Base-by-base conservation (phyloP, 1,284 basidiomycete species). In the Cryptococcus sp. region DNA sequence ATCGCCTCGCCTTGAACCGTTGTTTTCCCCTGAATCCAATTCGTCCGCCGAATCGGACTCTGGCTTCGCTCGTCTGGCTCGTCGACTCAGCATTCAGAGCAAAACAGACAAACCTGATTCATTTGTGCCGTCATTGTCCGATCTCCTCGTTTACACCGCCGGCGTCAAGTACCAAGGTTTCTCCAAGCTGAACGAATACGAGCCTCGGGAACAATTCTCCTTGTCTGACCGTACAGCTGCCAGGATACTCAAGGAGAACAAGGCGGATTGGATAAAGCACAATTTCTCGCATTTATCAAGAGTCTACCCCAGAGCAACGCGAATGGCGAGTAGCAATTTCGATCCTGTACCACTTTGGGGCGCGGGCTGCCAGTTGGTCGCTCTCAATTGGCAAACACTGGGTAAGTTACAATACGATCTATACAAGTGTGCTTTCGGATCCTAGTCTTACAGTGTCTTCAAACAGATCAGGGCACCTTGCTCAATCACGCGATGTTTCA, bases 401-500 rank as follows among this genome's bases (percentile, higher is more conserved):
- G 92, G 91, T 92, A 66, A 55, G 84, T 78, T 4, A n/a, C n/a
- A n/a, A n/a, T n/a, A n/a, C n/a, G 41, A 20, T 27, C n/a, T 5
- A 10, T 19, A 23, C n/a, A 5, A 6, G 25, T n/a, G 20, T 25
- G 19, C 27, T 3, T 25, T 5, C 4, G 11, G n/a, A 13, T 42
- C 17, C 38, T 10, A 35, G 43, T 46, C n/a, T 10, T 42, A 22
- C 20, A 23, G 23, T 50, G 16, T 59, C 56, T n/a, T 16, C 6
- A 2, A 22, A 17, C 70, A 91, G 91, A 95, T 76, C 71, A 90
- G 52, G 91, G 90, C 8, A 90, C 89, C 70, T 88, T 89, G 81
- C 88, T 96, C 73, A 98, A 97, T 70, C 87, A 90, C 67, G 90
- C 93, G 10, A 91, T 99, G 89, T 99, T 99, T 76, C 93, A 94